These are phyloP conservation scores for Corchorus olitorius DNA, from an alignment of 345 rosid genomes.

Conservation along the genomic window DNA sequence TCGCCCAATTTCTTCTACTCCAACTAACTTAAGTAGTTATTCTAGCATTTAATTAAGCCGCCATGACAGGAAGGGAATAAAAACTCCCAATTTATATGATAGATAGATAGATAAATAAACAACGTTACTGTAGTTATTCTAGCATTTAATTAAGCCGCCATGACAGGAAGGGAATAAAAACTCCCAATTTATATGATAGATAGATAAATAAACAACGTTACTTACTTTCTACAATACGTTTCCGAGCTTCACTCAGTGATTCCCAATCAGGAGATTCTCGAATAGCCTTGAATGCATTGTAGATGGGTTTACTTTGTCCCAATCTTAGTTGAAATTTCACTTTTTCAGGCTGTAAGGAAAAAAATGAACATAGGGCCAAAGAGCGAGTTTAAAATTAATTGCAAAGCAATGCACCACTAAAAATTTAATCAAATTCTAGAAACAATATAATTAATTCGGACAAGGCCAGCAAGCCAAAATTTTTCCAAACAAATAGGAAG, in stretches of 20 bases:
- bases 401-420: not conserved
- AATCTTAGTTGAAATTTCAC: slow-evolving; percentile 72
- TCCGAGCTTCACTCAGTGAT: slow-evolving; percentile 62
- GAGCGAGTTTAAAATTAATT: not conserved
- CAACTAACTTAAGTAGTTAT: not conserved
- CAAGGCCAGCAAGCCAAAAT: not conserved
- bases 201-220: not conserved
- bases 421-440: not conserved
- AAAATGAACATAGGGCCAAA: slow-evolving; percentile 19
- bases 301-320: slow-evolving; percentile 81
- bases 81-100: not conserved
- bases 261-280: slow-evolving; percentile 70
- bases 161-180: not conserved
- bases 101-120: not conserved
- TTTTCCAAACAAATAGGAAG: not conserved
- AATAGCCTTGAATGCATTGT: slow-evolving; percentile 73
- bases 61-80: not conserved
- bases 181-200: not conserved
- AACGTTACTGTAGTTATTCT: slow-evolving; percentile 21
- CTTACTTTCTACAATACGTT: slow-evolving; percentile 76
- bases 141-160: slow-evolving; percentile 4
- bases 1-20: not conserved
- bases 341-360: slow-evolving; percentile 64
- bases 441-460: not conserved
- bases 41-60: not conserved